These are phyloP conservation scores for Globisporangium recalcitrans DNA, from an alignment of 352 stramenopile species.

Conservation along the genomic window DNA sequence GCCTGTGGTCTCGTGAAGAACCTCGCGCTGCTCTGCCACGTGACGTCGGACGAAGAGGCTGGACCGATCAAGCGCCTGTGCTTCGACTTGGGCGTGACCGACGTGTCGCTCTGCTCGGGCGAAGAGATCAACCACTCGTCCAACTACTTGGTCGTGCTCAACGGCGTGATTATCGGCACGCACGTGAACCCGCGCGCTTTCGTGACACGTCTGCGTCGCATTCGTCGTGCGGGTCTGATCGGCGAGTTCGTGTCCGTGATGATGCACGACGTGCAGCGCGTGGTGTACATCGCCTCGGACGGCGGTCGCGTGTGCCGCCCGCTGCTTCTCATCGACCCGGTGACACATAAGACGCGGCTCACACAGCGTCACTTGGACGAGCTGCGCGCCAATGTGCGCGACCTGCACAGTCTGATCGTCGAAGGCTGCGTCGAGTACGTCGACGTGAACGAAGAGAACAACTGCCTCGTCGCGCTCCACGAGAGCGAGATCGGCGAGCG, in stretches of 20 bases:
- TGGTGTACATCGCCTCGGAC: slow-evolving; percentile 98
- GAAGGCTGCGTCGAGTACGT: slow-evolving; percentile 99
- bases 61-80: slow-evolving; percentile 93
- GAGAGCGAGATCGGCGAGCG: slow-evolving; percentile 88
- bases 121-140: slow-evolving; percentile 95
- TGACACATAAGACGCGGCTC: slow-evolving; percentile 88
- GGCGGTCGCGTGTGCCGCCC: slow-evolving; percentile 97
- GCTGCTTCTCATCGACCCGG: slow-evolving; percentile 91
- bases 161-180: slow-evolving; percentile 97
- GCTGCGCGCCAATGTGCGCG: slow-evolving; percentile 66
- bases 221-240: slow-evolving; percentile 80
- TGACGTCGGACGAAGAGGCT: slow-evolving; percentile 91
- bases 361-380: slow-evolving; percentile 95
- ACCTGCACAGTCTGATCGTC: slow-evolving; percentile 84
- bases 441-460: slow-evolving; percentile 99
- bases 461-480: slow-evolving; percentile 97
- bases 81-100: slow-evolving; percentile 96
- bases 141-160: slow-evolving; percentile 98
- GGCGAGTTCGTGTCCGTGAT: slow-evolving; percentile 99
- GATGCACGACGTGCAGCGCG: slow-evolving; percentile 95
- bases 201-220: slow-evolving; percentile 80
- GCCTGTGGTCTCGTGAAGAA: slow-evolving; percentile 99
- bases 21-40: slow-evolving; percentile 96
- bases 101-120: slow-evolving; percentile 92
- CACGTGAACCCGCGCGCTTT: slow-evolving; percentile 91